These are phyloP conservation scores for Helianthus tuberosus DNA, from an alignment of 129 eudicot species.

Conservation along the genomic window DNA sequence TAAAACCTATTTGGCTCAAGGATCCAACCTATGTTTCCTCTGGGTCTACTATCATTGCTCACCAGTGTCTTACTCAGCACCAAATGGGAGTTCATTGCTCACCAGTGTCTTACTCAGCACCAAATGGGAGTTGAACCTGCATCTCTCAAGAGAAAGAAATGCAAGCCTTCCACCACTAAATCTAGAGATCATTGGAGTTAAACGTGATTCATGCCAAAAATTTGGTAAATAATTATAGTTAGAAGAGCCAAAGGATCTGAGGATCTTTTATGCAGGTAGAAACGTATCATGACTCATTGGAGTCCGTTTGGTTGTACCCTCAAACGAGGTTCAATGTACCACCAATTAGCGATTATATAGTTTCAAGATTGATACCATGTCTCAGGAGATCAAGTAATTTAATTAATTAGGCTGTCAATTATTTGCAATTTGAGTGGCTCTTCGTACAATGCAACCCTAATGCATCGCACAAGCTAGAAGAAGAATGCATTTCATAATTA, in stretches of 20 bases:
- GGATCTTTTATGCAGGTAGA: slow-evolving; percentile 31
- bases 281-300: slow-evolving; percentile 29
- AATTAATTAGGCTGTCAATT: slow-evolving; percentile 21
- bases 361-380: slow-evolving; percentile 41
- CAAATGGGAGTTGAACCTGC: too few species aligned
- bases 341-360: neutral
- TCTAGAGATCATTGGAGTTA: neutral
- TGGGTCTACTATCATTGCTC: too few species aligned
- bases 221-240: slow-evolving; percentile 35
- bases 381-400: slow-evolving; percentile 30
- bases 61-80: too few species aligned
- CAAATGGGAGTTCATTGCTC: too few species aligned
- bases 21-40: too few species aligned
- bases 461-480: slow-evolving; percentile 19
- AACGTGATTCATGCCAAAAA: slow-evolving; percentile 27
- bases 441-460: slow-evolving; percentile 27
- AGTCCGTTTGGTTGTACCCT: slow-evolving; percentile 27
- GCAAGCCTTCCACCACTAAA: too few species aligned
- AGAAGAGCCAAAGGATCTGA: slow-evolving; percentile 34
- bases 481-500: neutral
- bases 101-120: too few species aligned
- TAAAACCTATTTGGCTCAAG: too few species aligned
- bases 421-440: slow-evolving; percentile 28
- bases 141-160: too few species aligned
- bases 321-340: slow-evolving; percentile 35